Evolutionary conservation across 2,329 filamentous ascomycete genomes (phyloP).

Genomic region (Exophiala mesophila): DNA sequence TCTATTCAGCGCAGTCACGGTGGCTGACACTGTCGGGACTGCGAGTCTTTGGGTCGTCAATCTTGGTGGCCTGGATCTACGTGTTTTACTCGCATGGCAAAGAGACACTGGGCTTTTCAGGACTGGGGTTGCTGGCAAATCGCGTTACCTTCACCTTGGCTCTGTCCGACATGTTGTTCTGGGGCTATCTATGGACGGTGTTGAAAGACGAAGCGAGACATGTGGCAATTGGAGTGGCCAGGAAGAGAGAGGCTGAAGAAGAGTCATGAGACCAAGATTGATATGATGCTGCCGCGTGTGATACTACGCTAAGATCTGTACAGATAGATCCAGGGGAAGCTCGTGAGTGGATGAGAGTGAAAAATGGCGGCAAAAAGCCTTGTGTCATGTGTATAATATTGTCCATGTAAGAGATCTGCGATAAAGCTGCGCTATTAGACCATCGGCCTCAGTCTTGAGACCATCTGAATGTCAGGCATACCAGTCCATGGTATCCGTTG

Average conservation of each 20-base stretch:
- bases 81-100: slow-evolving; percentile 14
- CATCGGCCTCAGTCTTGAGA: too few species aligned
- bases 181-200: slow-evolving; percentile 27
- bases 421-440: too few species aligned
- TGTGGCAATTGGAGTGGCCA: slow-evolving; percentile 15
- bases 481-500: too few species aligned
- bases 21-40: slow-evolving; percentile 21
- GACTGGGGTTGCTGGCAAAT: slow-evolving; percentile 17
- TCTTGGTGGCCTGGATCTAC: slow-evolving; percentile 24
- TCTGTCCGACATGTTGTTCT: slow-evolving; percentile 26
- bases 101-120: neutral
- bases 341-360: too few species aligned
- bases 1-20: slow-evolving; percentile 19
- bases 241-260: slow-evolving; percentile 16
- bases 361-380: too few species aligned
- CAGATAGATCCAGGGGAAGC: too few species aligned
- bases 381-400: too few species aligned
- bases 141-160: slow-evolving; percentile 22
- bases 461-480: too few species aligned
- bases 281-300: too few species aligned
- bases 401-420: too few species aligned
- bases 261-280: slow-evolving; percentile 1
- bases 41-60: slow-evolving; percentile 16
- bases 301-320: too few species aligned
- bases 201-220: slow-evolving; percentile 24